Conservation (phyloP, 768 basidiomycete genomes). For the Podaxis pistillaris region DNA sequence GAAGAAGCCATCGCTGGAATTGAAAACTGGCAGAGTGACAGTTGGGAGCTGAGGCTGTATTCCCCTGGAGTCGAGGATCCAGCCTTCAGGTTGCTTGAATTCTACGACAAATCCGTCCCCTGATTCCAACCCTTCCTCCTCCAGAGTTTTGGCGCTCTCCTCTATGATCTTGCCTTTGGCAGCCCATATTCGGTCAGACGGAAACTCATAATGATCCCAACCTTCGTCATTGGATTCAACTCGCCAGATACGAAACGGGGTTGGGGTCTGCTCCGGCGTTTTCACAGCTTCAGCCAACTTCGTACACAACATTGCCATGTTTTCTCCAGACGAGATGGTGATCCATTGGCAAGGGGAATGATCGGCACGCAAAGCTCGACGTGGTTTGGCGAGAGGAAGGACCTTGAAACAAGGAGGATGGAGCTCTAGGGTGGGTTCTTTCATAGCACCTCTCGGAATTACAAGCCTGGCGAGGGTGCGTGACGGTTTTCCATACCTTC, state of each 20-base stretch:
- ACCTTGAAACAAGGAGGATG: conserved; percentile 65
- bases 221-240: conserved; percentile 40
- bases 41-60: conserved; percentile 23
- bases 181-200: conserved; percentile 27
- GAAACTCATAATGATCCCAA: conserved; percentile 32
- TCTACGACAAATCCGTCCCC: conserved; percentile 82
- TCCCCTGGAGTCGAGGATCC: conserved; percentile 46
- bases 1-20: conserved; percentile 55
- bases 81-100: conserved; percentile 54
- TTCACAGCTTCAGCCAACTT: conserved; percentile 39
- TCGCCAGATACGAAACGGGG: conserved; percentile 65
- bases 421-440: conserved; percentile 63
- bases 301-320: conserved; percentile 40
- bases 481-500: conserved; percentile 69
- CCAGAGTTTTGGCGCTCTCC: conserved; percentile 47
- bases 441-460: conserved; percentile 53
- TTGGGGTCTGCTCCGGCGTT: conserved; percentile 25
- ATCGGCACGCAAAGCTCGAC: conserved; percentile 21
- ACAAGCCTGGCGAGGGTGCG: conserved; percentile 65
- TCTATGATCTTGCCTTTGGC: conserved; percentile 41
- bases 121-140: conserved; percentile 54
- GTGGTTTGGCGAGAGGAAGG: conserved; percentile 41
- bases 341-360: conserved; percentile 33
- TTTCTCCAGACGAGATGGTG: conserved; percentile 51
- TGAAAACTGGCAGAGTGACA: conserved; percentile 45